These are phyloP conservation scores for Liquidambar formosana DNA, from an alignment of 164 flowering plant species.

Conservation along the genomic window DNA sequence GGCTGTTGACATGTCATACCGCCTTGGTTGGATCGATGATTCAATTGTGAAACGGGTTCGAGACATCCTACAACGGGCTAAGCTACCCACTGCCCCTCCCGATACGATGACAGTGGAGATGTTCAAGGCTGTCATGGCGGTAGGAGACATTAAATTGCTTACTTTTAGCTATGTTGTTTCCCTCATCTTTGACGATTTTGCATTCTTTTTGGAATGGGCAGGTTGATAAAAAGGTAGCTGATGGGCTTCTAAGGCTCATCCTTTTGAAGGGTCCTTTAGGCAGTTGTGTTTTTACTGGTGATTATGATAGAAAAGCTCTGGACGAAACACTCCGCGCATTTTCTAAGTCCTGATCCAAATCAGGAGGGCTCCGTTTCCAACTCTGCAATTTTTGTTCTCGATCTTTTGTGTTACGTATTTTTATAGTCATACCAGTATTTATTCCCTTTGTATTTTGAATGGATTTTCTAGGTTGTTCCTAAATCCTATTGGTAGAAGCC, in stretches of 20 bases:
- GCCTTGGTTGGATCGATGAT: slow-evolving; percentile 98
- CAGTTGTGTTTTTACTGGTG: slow-evolving; percentile 92
- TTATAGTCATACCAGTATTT: background rate
- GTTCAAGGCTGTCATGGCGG: slow-evolving; percentile 95
- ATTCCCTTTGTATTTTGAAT: background rate
- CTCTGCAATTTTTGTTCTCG: no score
- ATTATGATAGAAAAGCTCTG: slow-evolving; percentile 79
- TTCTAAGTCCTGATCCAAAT: slow-evolving; percentile 56
- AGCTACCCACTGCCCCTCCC: slow-evolving; percentile 88
- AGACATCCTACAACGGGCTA: slow-evolving; percentile 66
- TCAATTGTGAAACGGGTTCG: slow-evolving; percentile 68
- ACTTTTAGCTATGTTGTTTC: background rate
- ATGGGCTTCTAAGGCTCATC: slow-evolving; percentile 91
- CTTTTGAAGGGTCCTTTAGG: slow-evolving; percentile 95
- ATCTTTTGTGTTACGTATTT: background rate
- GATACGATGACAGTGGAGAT: slow-evolving; percentile 85
- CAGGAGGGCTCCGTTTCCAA: no score
- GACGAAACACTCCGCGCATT: slow-evolving; percentile 88
- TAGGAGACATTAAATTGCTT: slow-evolving; percentile 32
- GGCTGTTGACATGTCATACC: slow-evolving; percentile 98
- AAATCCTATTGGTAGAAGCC: background rate
- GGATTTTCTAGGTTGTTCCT: background rate
- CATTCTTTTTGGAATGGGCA: slow-evolving; percentile 21
- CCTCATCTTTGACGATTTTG: background rate
- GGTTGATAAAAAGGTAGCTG: slow-evolving; percentile 99